Evolutionary conservation across 495 filamentous ascomycete species (phyloP).

Genomic region (Penicillium arizonense): DNA sequence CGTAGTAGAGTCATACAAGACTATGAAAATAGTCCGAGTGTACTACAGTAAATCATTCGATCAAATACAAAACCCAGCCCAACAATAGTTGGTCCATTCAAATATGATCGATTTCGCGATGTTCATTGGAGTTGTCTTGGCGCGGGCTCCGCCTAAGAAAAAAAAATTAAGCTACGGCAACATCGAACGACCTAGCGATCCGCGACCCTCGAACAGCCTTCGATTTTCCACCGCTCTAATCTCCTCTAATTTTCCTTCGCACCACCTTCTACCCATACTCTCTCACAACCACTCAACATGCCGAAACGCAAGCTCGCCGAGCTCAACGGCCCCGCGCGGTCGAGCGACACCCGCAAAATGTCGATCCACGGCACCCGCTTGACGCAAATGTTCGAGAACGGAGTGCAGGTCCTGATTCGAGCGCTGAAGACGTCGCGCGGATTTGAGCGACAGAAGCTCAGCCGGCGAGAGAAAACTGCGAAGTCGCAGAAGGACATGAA

Average conservation of each 20-base stretch:
- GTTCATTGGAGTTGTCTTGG: slow-evolving; percentile 22
- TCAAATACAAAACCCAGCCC: background rate
- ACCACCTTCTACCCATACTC: background rate
- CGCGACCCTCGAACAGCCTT: background rate
- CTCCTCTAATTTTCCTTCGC: background rate
- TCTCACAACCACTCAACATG: slow-evolving; percentile 26
- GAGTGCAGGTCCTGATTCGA: slow-evolving; percentile 58
- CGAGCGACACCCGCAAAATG: slow-evolving; percentile 24
- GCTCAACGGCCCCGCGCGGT: slow-evolving; percentile 16
- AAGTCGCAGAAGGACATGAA: slow-evolving; percentile 41
- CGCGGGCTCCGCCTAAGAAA: slow-evolving; percentile 20
- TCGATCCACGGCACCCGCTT: slow-evolving; percentile 40
- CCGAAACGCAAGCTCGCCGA: slow-evolving; percentile 50
- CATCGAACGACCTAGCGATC: background rate
- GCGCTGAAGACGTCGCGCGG: slow-evolving; percentile 79
- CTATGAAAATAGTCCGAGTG: background rate
- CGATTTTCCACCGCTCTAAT: too few species aligned
- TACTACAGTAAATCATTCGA: too few species aligned
- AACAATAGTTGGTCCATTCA: background rate
- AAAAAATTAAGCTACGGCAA: slow-evolving; percentile 20
- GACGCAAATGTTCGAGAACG: slow-evolving; percentile 54
- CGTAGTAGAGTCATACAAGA: background rate
- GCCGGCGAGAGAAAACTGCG: slow-evolving; percentile 69
- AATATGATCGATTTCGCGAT: background rate
- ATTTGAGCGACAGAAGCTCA: slow-evolving; percentile 86